These are phyloP conservation scores for Irpex rosettiformis DNA, from an alignment of 1,284 basidiomycete genomes.

Conservation along the genomic window DNA sequence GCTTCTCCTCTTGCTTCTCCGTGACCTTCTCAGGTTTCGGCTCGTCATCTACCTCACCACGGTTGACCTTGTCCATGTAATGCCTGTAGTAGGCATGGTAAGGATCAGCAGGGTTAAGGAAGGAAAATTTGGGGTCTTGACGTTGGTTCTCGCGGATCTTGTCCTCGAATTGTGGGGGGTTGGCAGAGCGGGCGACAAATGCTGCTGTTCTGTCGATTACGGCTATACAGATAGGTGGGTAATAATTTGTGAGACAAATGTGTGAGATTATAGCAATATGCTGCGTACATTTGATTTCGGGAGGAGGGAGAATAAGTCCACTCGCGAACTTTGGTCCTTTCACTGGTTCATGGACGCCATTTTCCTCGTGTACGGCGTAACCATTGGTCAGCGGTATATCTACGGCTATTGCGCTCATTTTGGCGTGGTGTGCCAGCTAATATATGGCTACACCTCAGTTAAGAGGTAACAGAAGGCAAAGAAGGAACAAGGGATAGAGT, in stretches of 20 bases:
- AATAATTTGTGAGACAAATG: constrained; percentile 3
- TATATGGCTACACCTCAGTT: not conserved
- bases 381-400: constrained; percentile 25
- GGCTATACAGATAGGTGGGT: constrained; percentile 42
- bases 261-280: constrained; percentile 7
- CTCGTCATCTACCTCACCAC: constrained; percentile 73
- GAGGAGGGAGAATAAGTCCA: constrained; percentile 88
- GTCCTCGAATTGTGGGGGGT: constrained; percentile 88
- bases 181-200: constrained; percentile 90
- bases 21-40: constrained; percentile 41
- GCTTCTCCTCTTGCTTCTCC: constrained; percentile 33
- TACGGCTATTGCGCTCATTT: constrained; percentile 39
- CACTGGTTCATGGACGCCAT: constrained; percentile 16
- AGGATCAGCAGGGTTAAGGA: constrained; percentile 91
- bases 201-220: constrained; percentile 96
- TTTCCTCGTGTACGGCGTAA: constrained; percentile 31
- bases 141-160: constrained; percentile 95
- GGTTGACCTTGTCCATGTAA: constrained; percentile 74
- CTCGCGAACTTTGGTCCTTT: constrained; percentile 63
- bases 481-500: constrained; percentile 5
- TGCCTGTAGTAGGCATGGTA: constrained; percentile 97
- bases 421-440: not conserved
- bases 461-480: not conserved
- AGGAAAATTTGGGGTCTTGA: constrained; percentile 94
- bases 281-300: constrained; percentile 83